Percentiles rank a stretch among this genome's conserved stretches.
phyloP scores from a whole-genome alignment of 2,329 filamentous ascomycete genomes.

The Fusarium sp. region DNA sequence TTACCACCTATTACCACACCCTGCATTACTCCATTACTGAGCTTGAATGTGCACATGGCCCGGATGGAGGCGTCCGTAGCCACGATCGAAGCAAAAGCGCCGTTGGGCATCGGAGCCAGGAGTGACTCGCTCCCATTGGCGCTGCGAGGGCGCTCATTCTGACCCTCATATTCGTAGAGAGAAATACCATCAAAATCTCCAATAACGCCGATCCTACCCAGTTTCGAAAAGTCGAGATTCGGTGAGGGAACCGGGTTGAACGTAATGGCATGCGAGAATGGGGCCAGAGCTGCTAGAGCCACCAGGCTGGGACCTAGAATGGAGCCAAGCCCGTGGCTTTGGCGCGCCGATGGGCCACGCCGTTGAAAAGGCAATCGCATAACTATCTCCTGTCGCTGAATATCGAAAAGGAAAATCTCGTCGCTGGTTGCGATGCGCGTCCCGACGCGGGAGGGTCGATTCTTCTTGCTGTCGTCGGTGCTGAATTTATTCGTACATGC shows the following conservation, averaged over 20 bases:
- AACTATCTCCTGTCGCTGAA: constrained; percentile 44
- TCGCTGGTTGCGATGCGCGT: constrained; percentile 1
- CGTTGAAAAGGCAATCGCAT: constrained; percentile 63
- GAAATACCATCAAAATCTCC: constrained; percentile 95
- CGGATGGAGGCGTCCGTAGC: constrained; percentile 86
- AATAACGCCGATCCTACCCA: constrained; percentile 86
- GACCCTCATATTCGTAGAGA: constrained; percentile 85
- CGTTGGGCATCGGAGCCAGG: constrained; percentile 85
- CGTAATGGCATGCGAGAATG: constrained; percentile 62
- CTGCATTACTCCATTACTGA: constrained; percentile 73
- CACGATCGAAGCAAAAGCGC: constrained; percentile 79
- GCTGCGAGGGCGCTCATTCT: constrained; percentile 75
- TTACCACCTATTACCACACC: constrained; percentile 91
- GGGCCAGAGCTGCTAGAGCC: constrained; percentile 55
- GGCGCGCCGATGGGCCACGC: constrained; percentile 55
- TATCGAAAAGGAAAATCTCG: constrained; percentile 22
- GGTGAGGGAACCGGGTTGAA: constrained; percentile 74
- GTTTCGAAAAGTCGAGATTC: constrained; percentile 80
- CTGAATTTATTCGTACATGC: constrained; percentile 35
- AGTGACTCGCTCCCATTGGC: constrained; percentile 86
- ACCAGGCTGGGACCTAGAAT: constrained; percentile 49
- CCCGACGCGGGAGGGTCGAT: constrained; percentile 16
- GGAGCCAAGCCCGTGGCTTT: constrained; percentile 45
- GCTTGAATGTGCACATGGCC: constrained; percentile 85
- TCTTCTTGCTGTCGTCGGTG: constrained; percentile 26